These are phyloP conservation scores for Gastrodia elata DNA, from an alignment of 106 monocot species.

Conservation along the genomic window DNA sequence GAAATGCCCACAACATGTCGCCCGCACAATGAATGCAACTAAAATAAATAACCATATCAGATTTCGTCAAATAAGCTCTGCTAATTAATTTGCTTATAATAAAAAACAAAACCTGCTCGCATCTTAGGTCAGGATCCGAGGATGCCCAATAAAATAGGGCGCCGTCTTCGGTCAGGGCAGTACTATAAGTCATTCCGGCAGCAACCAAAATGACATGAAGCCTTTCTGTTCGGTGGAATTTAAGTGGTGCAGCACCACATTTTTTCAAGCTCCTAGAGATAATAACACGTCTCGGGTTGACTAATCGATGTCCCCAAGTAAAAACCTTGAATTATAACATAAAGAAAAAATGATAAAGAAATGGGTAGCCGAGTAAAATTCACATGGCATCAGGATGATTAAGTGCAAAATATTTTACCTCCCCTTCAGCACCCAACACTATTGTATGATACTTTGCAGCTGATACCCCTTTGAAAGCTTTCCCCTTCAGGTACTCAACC, in stretches of 20 bases:
- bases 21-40: conserved; percentile 62
- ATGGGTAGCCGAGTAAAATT: neutral
- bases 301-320: conserved; percentile 94
- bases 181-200: conserved; percentile 79
- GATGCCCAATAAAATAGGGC: conserved; percentile 91
- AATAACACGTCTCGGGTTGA: conserved; percentile 78
- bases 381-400: neutral
- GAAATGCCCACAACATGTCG: conserved; percentile 75
- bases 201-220: conserved; percentile 73
- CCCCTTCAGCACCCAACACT: conserved; percentile 71
- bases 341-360: neutral
- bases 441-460: conserved; percentile 92
- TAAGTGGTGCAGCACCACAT: conserved; percentile 50
- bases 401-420: conserved; percentile 40
- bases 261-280: conserved; percentile 73
- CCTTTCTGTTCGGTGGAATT: conserved; percentile 69
- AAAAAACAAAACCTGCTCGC: conserved; percentile 56
- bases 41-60: neutral
- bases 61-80: neutral
- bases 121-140: conserved; percentile 85
- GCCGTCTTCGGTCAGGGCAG: conserved; percentile 81
- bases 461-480: conserved; percentile 60
- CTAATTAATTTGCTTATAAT: too few relatives aligned
- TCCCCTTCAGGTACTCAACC: conserved; percentile 96
- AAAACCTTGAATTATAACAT: conserved; percentile 45